A percentile compares a stretch with the other conserved stretches of the same genome.
phyloP scores from a whole-genome alignment of 345 rosid genomes.

The Raphanus raphanistrum region DNA sequence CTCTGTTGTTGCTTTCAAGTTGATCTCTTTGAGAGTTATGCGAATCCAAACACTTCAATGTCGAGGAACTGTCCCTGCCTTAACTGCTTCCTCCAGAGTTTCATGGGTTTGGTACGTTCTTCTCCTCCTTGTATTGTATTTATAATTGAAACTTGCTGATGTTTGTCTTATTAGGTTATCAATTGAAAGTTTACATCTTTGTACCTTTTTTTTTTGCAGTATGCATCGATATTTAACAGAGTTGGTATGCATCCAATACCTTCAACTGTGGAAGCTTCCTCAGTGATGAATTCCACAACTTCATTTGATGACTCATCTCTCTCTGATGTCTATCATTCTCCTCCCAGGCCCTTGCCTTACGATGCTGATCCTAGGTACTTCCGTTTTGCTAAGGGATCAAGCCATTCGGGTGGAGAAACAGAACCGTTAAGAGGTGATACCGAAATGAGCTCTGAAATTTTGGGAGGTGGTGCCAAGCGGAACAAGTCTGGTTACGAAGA shows the following conservation, averaged over 20 bases:
- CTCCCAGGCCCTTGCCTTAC: conserved; percentile 96
- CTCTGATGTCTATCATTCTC: conserved; percentile 76
- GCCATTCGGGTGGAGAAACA: conserved; percentile 74
- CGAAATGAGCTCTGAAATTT: conserved; percentile 60
- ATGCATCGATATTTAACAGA: conserved; percentile 69
- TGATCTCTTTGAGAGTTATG: conserved; percentile 69
- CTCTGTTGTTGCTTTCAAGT: conserved; percentile 80
- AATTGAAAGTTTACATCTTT: background rate
- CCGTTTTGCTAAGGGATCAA: conserved; percentile 62
- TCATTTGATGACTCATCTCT: conserved; percentile 70
- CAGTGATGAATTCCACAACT: conserved; percentile 59
- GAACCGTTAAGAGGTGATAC: conserved; percentile 73
- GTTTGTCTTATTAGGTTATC: background rate
- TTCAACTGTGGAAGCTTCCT: conserved; percentile 63
- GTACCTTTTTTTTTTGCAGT: conserved; percentile 45
- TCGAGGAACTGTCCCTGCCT: conserved; percentile 82
- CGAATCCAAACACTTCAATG: conserved; percentile 62
- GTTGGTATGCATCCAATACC: conserved; percentile 73
- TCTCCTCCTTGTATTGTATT: background rate
- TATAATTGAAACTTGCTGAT: too few species aligned
- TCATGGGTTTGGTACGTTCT: conserved; percentile 63
- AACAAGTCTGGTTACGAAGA: conserved; percentile 56
- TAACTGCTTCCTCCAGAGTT: conserved; percentile 65
- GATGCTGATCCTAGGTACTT: conserved; percentile 64
- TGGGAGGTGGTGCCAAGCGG: conserved; percentile 56